These are phyloP conservation scores for Sarocladiaceae sp. DNA, from an alignment of 2,329 filamentous ascomycete genomes.

Conservation along the genomic window DNA sequence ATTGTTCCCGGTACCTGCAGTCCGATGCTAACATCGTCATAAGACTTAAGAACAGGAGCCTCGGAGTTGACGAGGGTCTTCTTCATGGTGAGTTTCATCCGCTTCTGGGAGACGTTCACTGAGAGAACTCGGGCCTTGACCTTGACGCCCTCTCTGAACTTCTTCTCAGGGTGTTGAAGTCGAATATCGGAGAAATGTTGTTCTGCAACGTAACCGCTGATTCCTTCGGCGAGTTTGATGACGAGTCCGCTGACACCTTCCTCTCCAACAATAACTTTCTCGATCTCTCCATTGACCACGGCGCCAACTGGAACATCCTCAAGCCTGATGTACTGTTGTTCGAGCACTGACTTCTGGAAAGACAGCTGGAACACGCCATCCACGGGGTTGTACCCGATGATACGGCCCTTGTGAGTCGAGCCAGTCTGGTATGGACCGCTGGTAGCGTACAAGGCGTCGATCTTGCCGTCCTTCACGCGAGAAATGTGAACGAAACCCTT, in stretches of 20 bases:
- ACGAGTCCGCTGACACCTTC: conserved; percentile 78
- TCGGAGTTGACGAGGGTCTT: conserved; percentile 93
- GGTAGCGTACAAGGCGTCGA: conserved; percentile 74
- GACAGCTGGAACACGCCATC: conserved; percentile 86
- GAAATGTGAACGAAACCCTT: conserved; percentile 95
- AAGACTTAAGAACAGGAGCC: conserved; percentile 70
- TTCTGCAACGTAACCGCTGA: conserved; percentile 83
- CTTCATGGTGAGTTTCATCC: conserved; percentile 85
- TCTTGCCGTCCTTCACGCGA: conserved; percentile 80
- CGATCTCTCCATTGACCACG: conserved; percentile 70
- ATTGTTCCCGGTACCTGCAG: conserved; percentile 83
- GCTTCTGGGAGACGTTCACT: conserved; percentile 67
- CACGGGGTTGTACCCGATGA: conserved; percentile 81
- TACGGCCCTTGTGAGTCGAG: conserved; percentile 73
- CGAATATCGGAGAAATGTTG: conserved; percentile 84
- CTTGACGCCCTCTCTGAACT: conserved; percentile 81
- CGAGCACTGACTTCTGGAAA: conserved; percentile 74
- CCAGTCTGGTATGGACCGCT: conserved; percentile 75
- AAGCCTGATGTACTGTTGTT: conserved; percentile 85
- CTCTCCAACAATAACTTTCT: conserved; percentile 76
- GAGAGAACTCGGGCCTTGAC: conserved; percentile 86
- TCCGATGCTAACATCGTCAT: conserved; percentile 68
- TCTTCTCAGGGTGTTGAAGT: conserved; percentile 91
- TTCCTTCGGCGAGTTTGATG: conserved; percentile 78
- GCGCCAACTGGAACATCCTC: conserved; percentile 84